Percentiles rank a stretch among this genome's conserved stretches.
Evolutionary conservation across 768 basidiomycete species (phyloP).

Genomic region (Tricholoma matsutake): DNA sequence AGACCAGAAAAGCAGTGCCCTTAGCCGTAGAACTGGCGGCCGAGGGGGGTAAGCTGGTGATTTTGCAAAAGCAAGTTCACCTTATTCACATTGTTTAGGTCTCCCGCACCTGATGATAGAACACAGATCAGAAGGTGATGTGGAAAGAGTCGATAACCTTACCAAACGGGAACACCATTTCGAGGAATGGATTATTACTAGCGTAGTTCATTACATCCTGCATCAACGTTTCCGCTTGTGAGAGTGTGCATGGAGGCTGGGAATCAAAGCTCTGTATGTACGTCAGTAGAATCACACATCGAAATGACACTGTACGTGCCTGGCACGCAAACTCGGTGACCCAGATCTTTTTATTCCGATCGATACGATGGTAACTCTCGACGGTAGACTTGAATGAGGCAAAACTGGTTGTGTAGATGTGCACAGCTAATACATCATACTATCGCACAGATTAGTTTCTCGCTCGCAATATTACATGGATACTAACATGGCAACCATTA

Average conservation of each 20-base stretch:
- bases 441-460: no score
- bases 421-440: no score
- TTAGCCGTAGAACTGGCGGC: conserved; percentile 35
- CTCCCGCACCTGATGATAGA: conserved; percentile 46
- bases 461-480: no score
- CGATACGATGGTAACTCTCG: no score
- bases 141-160: conserved; percentile 17
- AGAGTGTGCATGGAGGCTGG: conserved; percentile 36
- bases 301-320: conserved; percentile 27
- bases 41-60: conserved; percentile 48
- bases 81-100: conserved; percentile 55
- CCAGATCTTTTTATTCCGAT: no score
- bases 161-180: conserved; percentile 62
- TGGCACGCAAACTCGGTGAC: conserved; percentile 73
- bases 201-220: conserved; percentile 39
- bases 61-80: conserved; percentile 49
- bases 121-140: neutral
- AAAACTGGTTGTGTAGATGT: no score
- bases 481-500: no score
- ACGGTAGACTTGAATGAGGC: no score
- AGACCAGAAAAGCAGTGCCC: conserved; percentile 2
- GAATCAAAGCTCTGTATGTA: conserved; percentile 36
- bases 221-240: conserved; percentile 50
- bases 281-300: neutral
- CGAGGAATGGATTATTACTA: conserved; percentile 40